phyloP scores from a whole-genome alignment of 2,329 filamentous ascomycete species.

The Colletotrichum australisinense region DNA sequence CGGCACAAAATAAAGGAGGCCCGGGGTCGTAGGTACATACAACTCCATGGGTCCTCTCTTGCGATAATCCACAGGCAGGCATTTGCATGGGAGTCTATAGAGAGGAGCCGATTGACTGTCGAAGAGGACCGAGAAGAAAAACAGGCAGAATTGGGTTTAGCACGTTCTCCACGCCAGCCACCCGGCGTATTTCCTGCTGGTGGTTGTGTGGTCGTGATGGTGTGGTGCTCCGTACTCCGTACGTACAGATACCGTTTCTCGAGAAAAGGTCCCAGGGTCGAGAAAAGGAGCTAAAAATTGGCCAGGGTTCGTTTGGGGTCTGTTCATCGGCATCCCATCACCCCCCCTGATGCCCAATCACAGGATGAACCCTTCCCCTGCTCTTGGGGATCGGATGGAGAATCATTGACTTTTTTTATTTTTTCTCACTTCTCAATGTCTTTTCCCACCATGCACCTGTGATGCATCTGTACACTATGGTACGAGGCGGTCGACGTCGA shows the following conservation, averaged over 20 bases:
- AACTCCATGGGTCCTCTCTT: constrained; percentile 20
- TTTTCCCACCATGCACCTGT: background rate
- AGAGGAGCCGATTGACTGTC: background rate
- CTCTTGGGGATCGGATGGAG: background rate
- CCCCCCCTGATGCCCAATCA: constrained; percentile 26
- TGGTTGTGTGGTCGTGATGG: constrained; percentile 3
- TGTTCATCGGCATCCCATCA: background rate
- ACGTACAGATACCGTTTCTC: background rate
- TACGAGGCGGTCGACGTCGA: no score
- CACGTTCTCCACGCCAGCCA: constrained; percentile 35
- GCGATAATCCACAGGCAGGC: constrained; percentile 19
- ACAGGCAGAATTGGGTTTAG: constrained; percentile 32
- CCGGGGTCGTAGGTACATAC: constrained; percentile 24
- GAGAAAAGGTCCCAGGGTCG: background rate
- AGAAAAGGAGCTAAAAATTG: background rate
- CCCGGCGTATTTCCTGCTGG: constrained; percentile 34
- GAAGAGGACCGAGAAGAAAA: constrained; percentile 2
- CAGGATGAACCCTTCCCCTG: background rate
- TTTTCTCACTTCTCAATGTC: background rate
- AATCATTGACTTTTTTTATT: background rate
- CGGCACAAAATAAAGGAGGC: constrained; percentile 34
- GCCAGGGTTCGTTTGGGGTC: constrained; percentile 6
- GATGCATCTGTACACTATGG: no score
- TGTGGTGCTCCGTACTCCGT: background rate
- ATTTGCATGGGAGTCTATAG: background rate